Evolutionary conservation across 2,329 filamentous ascomycete species (phyloP).

Genomic region (Penicillium sp.): DNA sequence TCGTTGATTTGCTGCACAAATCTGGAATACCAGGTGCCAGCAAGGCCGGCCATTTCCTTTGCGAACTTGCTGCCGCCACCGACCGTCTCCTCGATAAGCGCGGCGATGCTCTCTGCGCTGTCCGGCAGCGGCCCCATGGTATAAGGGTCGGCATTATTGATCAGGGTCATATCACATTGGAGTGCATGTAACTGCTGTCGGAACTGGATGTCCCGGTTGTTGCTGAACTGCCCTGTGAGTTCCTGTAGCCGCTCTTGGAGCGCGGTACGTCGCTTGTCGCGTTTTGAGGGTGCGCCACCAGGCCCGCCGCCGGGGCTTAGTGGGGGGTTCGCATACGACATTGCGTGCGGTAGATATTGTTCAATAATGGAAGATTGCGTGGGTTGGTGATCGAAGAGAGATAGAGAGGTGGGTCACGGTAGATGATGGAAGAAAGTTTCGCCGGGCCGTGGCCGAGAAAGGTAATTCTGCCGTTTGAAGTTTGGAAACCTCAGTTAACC

Average conservation of each 20-base stretch:
- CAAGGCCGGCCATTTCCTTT: conserved; percentile 61
- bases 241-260: conserved; percentile 74
- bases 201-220: conserved; percentile 79
- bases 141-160: conserved; percentile 81
- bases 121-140: conserved; percentile 64
- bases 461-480: not conserved
- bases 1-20: conserved; percentile 86
- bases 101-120: conserved; percentile 61
- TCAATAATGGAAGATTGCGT: not conserved
- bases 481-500: not conserved
- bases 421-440: conserved; percentile 4
- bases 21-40: conserved; percentile 77
- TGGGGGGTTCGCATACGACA: conserved; percentile 26
- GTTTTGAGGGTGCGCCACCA: conserved; percentile 62
- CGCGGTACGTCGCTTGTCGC: conserved; percentile 82
- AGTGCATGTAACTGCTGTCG: conserved; percentile 85
- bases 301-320: conserved; percentile 33
- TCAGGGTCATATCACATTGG: conserved; percentile 84
- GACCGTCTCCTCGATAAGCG: conserved; percentile 56
- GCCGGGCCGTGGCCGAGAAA: not conserved
- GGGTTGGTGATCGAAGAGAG: conserved; percentile 1
- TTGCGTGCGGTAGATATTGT: conserved; percentile 8
- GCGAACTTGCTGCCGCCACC: conserved; percentile 57
- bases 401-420: conserved; percentile 11
- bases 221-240: conserved; percentile 72